These are phyloP conservation scores for Bothriochloa decipiens DNA, from an alignment of 176 grass and related monocot genomes.

Conservation along the genomic window DNA sequence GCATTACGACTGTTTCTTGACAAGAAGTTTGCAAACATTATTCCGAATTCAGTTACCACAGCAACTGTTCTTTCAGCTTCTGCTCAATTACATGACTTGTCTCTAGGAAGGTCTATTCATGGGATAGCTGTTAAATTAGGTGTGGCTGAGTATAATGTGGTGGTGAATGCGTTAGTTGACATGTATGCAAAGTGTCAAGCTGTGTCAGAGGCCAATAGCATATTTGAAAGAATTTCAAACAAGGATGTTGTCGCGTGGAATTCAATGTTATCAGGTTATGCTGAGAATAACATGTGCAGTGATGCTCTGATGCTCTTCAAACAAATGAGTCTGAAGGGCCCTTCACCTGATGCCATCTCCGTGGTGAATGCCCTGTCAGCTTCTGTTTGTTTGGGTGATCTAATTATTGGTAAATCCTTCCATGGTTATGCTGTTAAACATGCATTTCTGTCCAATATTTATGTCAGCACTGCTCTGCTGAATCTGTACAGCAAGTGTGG, in stretches of 20 bases:
- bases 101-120: constrained; percentile 61
- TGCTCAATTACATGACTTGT: constrained; percentile 47
- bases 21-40: constrained; percentile 36
- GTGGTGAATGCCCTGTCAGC: constrained; percentile 62
- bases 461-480: constrained; percentile 64
- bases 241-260: constrained; percentile 77
- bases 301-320: constrained; percentile 60
- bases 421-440: constrained; percentile 59
- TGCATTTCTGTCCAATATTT: constrained; percentile 56
- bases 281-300: constrained; percentile 56
- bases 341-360: constrained; percentile 62
- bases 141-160: constrained; percentile 29
- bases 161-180: constrained; percentile 63
- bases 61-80: constrained; percentile 60
- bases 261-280: constrained; percentile 59
- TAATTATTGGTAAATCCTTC: constrained; percentile 55
- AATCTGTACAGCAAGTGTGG: constrained; percentile 78
- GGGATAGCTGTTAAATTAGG: constrained; percentile 51
- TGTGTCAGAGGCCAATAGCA: constrained; percentile 42
- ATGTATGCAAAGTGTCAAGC: constrained; percentile 68
- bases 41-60: constrained; percentile 63
- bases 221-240: constrained; percentile 48
- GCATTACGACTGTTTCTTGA: constrained; percentile 54
- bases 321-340: constrained; percentile 48
- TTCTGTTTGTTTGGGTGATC: constrained; percentile 55